Base-by-base conservation (phyloP, 345 rosid species). In the Moricandia moricandioides region DNA sequence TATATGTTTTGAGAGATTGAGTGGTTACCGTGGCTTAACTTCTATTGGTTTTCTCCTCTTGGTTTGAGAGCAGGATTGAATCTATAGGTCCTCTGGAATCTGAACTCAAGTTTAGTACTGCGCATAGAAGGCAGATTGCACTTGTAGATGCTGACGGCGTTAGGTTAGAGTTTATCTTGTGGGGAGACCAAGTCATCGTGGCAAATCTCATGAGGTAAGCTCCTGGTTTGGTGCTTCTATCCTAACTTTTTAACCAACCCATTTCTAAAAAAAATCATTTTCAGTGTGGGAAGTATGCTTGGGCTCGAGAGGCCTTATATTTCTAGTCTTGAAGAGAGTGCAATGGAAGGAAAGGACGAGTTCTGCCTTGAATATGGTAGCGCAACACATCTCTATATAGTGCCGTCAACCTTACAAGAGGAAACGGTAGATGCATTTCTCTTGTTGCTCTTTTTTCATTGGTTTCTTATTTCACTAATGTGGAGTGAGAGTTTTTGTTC, bases 291-390 rank as follows among this genome's bases (percentile, higher is more conserved):
- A 77, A 90, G 97, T 76, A 77, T 84, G 88, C 88, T 95, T 74
- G 99, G 92, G 57, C 78, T 95, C 80, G 97, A 92, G 77, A 88
- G 83, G 63, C 99, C 99, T 72, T 95, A 85, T 80, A 78, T 92
- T 70, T 81, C 95, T 71, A 84, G 86, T 81, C 81, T 85, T 5
- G 79, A 60, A 31, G 90, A 84, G 67, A 85, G 85, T 75, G 83
- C 77, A n/a, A 57, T 85, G 40, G 92, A 85, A 64, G 80, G 88
- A 61, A 74, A 70, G 33, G 86, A 80, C 73, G 85, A 85, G 65
- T 72, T 89, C 74, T 92, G 89, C 67, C 96, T 95, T 76, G 99
- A 95, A 84, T 95, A 89, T 83, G 99, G 97, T 33, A 90, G 93
- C 60, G 96, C 95, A 63, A 95, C 99, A 64, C 97, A 95, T 71